Base-by-base conservation (phyloP, 108 stramenopile species). In the Nitzschia palea region DNA sequence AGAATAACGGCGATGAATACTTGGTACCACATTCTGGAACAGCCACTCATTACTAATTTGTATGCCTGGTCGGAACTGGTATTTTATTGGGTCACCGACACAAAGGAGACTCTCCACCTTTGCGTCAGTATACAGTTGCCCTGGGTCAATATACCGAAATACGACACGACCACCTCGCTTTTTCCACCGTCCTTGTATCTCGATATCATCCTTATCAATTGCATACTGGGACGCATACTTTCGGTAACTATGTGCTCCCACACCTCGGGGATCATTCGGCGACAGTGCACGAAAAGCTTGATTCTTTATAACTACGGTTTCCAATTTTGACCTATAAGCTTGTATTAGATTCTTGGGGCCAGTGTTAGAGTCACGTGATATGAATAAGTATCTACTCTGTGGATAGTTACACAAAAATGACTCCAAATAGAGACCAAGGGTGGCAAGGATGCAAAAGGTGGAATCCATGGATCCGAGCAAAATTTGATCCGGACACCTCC, bases 391-490 rank as follows among this genome's bases (percentile, higher is more conserved):
- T 42, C 14, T 42, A 8, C 10, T 12, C 8, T 14, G 10, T 12
- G 40, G 40, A 14, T 12, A 42, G 8, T 42, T 42, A 12, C 14
- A 8, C 14, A 42, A 14, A 42, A 12, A 42, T 14, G 40, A 42
- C 14, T 42, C 40, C 8, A 42, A 14, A 42, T 42, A 42, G 14
- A 42, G 8, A 12, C 10, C 8, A 8, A 42, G 14, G 10, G 14
- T 42, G 40, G 14, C 14, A 8, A 42, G 51, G 14, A 20, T 43
- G 42, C 65, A 65, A 53, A 27, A 65, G 5, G 15, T 15, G 18
- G 65, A 26, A 59, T 68, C 55, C 3, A 57, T 17, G 37, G 67
- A 17, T 15, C 55, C 67, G 30, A 68, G 17, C 5, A 68, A 10
- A 29, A 68, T 47, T 32, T 68, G 67, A 14, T 18, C 14, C n/a